Base-by-base conservation (phyloP, 805 yeast genomes). In the Teunomyces stri region DNA sequence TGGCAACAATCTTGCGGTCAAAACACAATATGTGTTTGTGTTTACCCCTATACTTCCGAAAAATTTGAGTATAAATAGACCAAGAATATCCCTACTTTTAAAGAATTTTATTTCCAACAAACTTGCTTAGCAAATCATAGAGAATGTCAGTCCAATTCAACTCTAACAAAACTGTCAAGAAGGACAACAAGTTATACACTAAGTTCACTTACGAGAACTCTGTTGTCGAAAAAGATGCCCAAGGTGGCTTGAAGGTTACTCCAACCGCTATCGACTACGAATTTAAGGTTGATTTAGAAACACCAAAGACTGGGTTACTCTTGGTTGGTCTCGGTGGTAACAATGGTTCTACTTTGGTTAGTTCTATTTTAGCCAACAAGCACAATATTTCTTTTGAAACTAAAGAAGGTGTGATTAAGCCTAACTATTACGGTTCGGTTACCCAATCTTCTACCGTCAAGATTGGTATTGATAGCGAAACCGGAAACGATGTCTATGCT, bases 301-400 rank as follows among this genome's bases (percentile, higher is more conserved):
- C 84, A 38, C 96, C 96, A 58, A 89, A 85, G 68, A 79, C 89
- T 42, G 98, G 98, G 58, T 75, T 91, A 53, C 70, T 91, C 82
- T 77, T 92, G 52, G 97, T 91, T 30, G 98, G 98, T 57, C 77
- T 91, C 55, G 97, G 97, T 58, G 98, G 98, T 69, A 91, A 91
- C 77, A 91, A 91, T 64, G 98, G 97, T 68, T 79, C 97, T 49
- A 91, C 98, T 11, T 77, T 92, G 54, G 81, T 90, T 46, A 90
- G 92, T 39, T 85, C 97, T 7, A 76, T 84, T 44, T 79, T 87
- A 55, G 96, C 97, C 50, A 91, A 91, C 76, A 89, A 85, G 60
- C 78, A 87, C 65, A 78, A 87, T 52, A 66, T 91, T 53, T 69
- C 80, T 44, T 91, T 91, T 74, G 82, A 87, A 62, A 89, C 87